Base-by-base conservation (phyloP, 2,329 filamentous ascomycete species). In the Beauveria brongniartii region DNA sequence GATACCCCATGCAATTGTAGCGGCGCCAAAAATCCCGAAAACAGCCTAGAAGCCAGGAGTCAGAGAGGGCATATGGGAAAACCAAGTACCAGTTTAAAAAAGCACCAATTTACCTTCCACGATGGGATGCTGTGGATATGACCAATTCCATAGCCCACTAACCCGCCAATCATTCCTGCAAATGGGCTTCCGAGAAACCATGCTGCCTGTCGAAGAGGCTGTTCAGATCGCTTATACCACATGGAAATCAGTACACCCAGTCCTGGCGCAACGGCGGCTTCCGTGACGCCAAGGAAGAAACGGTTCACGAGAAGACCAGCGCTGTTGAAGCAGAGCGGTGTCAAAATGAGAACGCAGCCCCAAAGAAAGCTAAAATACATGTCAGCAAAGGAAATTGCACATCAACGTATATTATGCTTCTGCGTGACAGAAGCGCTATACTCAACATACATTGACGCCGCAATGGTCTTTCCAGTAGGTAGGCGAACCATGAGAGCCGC, bases 331-430 rank as follows among this genome's bases (percentile, higher is more conserved):
- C 63, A 64, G 14, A 66, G 51, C 0, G 78, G 77, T 1, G 77
- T 78, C 18, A 74, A 69, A 69, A 78, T 76, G 47, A 80, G 67
- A n/a, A 79, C 69, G 3, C 61, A 57, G 3, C 74, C 74, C 74
- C 74, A 76, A n/a, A 67, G 20, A 3, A 67, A 24, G 20, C 68
- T 63, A 30, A 14, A n/a, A 26, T 3, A 3, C 16, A 20, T 1
- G 20, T 60, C 41, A 60, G 57, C 30, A 24, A 6, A 22, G 8
- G 34, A 16, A 10, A 5, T 3, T 26, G 28, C 4, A 24, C 30
- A 18, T 24, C 6, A n/a, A 18, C 5, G 24, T 24, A 28, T 12
- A 12, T 26, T 3, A 14, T 10, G n/a, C 18, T 20, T 18, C n/a
- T 10, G 37, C 24, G 18, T 16, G 9, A 24, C 7, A 3, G 5